Percentiles rank a stretch among this genome's conserved stretches.
phyloP scores from a whole-genome alignment of 2,329 filamentous ascomycete species.

The Bipolaris gigantea region DNA sequence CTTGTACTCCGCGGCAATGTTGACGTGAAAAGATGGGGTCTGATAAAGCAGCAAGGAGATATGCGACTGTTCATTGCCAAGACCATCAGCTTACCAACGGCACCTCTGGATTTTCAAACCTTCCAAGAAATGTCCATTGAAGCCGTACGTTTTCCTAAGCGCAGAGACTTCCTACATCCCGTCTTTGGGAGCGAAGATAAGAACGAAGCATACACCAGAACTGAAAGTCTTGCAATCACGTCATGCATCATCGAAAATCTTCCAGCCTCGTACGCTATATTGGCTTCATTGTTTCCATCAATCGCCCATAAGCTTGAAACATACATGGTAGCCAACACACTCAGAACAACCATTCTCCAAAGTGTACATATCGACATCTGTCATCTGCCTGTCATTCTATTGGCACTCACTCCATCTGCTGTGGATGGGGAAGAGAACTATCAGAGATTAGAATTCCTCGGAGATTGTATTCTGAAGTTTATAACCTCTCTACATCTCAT shows the following conservation, averaged over 20 bases:
- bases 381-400: conserved; percentile 60
- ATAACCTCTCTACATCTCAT: conserved; percentile 68
- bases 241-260: conserved; percentile 54
- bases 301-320: conserved; percentile 71
- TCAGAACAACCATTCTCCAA: conserved; percentile 60
- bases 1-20: conserved; percentile 10
- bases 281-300: conserved; percentile 68
- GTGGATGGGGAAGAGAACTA: conserved; percentile 69
- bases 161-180: conserved; percentile 62
- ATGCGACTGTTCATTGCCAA: conserved; percentile 27
- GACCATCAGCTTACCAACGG: not conserved
- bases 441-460: conserved; percentile 82
- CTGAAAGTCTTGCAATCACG: conserved; percentile 53
- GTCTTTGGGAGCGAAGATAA: conserved; percentile 8
- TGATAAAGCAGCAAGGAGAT: conserved; percentile 26
- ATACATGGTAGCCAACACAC: conserved; percentile 62
- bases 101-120: not conserved
- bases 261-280: conserved; percentile 50
- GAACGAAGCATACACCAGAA: conserved; percentile 44
- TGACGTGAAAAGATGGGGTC: conserved; percentile 26
- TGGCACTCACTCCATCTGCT: conserved; percentile 69
- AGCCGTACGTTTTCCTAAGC: conserved; percentile 52
- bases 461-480: conserved; percentile 81
- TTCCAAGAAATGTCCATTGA: conserved; percentile 14
- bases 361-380: conserved; percentile 53